Evolutionary conservation across 345 rosid species (phyloP).

Genomic region (Eucalyptus sideroxylon): DNA sequence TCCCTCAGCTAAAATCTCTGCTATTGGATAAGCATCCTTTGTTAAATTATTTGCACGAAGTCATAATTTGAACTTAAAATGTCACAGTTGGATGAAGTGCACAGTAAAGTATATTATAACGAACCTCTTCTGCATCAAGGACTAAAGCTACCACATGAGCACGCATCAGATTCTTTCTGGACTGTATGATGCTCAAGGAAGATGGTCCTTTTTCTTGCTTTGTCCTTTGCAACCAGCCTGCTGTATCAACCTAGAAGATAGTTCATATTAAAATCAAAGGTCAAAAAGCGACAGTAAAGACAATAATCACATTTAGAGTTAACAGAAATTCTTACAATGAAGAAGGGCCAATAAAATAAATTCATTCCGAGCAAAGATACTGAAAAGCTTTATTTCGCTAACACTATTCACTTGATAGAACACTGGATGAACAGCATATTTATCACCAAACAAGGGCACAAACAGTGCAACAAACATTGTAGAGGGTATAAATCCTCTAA

Average conservation of each 20-base stretch:
- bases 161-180: conserved; percentile 90
- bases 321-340: not conserved
- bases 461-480: not conserved
- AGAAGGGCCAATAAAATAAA: not conserved
- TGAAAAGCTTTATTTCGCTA: not conserved
- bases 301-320: not conserved
- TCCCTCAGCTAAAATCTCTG: not conserved
- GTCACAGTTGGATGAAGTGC: not conserved
- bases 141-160: conserved; percentile 90
- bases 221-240: conserved; percentile 95
- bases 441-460: not conserved
- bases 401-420: not conserved
- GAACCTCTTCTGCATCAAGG: conserved; percentile 94
- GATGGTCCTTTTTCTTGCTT: conserved; percentile 84
- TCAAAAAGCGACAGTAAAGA: not conserved
- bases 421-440: not conserved
- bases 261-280: not conserved
- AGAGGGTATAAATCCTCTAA: not conserved
- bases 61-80: not conserved
- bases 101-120: not conserved
- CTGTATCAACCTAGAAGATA: conserved; percentile 72
- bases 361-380: not conserved
- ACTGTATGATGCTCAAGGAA: conserved; percentile 86
- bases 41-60: not conserved
- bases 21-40: not conserved